phyloP scores from a whole-genome alignment of 129 eudicot species.

The Arctium lappa region DNA sequence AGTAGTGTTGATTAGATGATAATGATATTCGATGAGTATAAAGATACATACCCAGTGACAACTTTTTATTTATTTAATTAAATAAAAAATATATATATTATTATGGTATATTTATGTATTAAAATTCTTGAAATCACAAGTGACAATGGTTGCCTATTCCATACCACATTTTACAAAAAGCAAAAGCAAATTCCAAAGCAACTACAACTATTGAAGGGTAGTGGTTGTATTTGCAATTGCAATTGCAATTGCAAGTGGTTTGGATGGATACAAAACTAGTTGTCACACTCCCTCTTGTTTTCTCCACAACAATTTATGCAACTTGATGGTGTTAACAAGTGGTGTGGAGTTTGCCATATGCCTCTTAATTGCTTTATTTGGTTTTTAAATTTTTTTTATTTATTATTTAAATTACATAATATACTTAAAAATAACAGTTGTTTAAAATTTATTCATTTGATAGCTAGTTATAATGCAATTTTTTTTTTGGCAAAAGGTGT shows the following conservation, averaged over 20 bases:
- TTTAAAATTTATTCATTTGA: neutral
- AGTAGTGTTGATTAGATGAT: neutral
- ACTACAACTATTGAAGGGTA: conserved; percentile 3
- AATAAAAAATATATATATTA: too few relatives aligned
- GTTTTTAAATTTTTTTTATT: neutral
- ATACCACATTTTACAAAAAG: conserved; percentile 11
- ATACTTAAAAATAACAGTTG: neutral
- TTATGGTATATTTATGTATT: neutral
- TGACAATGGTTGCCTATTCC: neutral
- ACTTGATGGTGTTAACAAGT: conserved; percentile 22
- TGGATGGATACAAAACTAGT: conserved; percentile 20
- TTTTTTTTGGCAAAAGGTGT: too few relatives aligned
- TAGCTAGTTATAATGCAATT: neutral
- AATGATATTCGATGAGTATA: neutral
- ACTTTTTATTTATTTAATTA: too few relatives aligned
- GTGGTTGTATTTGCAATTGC: conserved; percentile 25
- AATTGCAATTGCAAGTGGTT: conserved; percentile 16
- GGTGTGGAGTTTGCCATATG: conserved; percentile 29
- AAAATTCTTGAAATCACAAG: neutral
- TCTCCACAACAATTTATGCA: conserved; percentile 25
- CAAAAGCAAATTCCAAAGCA: conserved; percentile 26
- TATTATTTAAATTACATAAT: neutral
- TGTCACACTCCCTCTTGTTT: conserved; percentile 25
- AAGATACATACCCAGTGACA: too few relatives aligned
- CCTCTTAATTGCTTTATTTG: conserved; percentile 9